These are phyloP conservation scores for Metschnikowia kunwiensis DNA, from an alignment of 805 yeast genomes.

Conservation along the genomic window DNA sequence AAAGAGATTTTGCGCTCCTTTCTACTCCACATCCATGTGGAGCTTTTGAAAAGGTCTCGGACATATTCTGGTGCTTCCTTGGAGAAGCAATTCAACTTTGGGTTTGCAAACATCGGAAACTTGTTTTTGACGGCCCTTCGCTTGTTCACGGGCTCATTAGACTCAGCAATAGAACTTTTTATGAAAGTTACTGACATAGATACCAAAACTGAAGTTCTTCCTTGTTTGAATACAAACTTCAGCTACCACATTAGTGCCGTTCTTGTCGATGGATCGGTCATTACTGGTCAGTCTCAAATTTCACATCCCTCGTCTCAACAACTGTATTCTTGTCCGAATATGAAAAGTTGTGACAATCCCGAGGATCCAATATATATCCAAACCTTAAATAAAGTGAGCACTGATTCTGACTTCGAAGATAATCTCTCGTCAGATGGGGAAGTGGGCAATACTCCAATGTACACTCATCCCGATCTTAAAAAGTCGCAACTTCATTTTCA, in stretches of 20 bases:
- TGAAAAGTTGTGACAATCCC: too few relatives aligned
- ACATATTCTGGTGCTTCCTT: conserved; percentile 24
- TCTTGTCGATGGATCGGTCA: conserved; percentile 62
- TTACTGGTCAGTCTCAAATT: conserved; percentile 90
- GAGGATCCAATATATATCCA: too few relatives aligned
- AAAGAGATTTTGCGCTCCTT: conserved; percentile 76
- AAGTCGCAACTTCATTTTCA: conserved; percentile 72
- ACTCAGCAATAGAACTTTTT: conserved; percentile 76
- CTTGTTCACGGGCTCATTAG: conserved; percentile 77
- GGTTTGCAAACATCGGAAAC: conserved; percentile 82
- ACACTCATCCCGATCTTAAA: conserved; percentile 74
- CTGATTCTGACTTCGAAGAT: not conserved
- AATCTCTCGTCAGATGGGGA: conserved; percentile 31
- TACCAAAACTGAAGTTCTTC: conserved; percentile 56
- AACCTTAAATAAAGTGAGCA: conserved; percentile 1
- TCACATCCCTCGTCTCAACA: conserved; percentile 65
- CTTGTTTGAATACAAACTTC: conserved; percentile 81
- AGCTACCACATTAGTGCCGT: conserved; percentile 83
- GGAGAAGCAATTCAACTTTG: conserved; percentile 61
- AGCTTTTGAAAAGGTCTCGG: conserved; percentile 64
- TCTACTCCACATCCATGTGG: conserved; percentile 74
- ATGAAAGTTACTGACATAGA: conserved; percentile 60
- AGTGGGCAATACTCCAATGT: conserved; percentile 64
- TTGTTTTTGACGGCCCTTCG: conserved; percentile 79
- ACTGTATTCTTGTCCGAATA: conserved; percentile 21